A percentile compares a stretch with the other conserved stretches of the same genome.
Evolutionary conservation across 768 basidiomycete species (phyloP).

Genomic region (Collybia sordida): DNA sequence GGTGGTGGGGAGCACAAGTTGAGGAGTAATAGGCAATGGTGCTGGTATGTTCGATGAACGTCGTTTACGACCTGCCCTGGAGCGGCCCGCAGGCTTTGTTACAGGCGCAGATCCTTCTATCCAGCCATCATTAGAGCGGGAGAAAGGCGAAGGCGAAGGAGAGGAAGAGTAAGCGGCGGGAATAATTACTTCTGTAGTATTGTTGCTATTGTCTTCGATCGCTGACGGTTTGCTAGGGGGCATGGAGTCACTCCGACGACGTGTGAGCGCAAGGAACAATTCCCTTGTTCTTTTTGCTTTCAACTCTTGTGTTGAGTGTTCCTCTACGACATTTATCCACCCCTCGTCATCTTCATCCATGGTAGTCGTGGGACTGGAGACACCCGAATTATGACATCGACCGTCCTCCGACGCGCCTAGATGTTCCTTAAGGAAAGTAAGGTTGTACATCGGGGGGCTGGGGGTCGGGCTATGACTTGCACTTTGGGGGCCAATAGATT

Average conservation of each 20-base stretch:
- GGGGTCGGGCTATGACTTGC: constrained; percentile 31
- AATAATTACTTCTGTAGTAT: constrained; percentile 7
- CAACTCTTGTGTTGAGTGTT: constrained; percentile 18
- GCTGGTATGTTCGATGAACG: constrained; percentile 14
- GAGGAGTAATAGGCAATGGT: neutral
- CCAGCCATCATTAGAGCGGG: constrained; percentile 35
- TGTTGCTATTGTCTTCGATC: constrained; percentile 9
- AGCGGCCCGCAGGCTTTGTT: constrained; percentile 3
- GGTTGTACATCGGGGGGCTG: constrained; percentile 30
- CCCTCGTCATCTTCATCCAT: constrained; percentile 43
- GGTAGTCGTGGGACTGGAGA: constrained; percentile 26
- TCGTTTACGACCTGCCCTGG: constrained; percentile 15
- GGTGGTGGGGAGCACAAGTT: constrained; percentile 9
- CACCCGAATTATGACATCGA: constrained; percentile 26
- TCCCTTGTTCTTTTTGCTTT: constrained; percentile 42
- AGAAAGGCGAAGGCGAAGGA: constrained; percentile 24
- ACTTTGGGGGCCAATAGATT: constrained; percentile 12
- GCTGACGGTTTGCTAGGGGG: constrained; percentile 24
- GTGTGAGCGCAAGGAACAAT: constrained; percentile 39
- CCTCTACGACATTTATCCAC: constrained; percentile 38
- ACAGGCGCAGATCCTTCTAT: constrained; percentile 29
- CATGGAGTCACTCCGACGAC: constrained; percentile 38
- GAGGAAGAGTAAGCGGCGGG: constrained; percentile 23
- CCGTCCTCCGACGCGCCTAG: constrained; percentile 40
- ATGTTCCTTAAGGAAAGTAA: constrained; percentile 30